Percentiles rank a stretch among this genome's conserved stretches.
Evolutionary conservation across 495 filamentous ascomycete species (phyloP).

Genomic region (Podospora bellae-mahoneyi): DNA sequence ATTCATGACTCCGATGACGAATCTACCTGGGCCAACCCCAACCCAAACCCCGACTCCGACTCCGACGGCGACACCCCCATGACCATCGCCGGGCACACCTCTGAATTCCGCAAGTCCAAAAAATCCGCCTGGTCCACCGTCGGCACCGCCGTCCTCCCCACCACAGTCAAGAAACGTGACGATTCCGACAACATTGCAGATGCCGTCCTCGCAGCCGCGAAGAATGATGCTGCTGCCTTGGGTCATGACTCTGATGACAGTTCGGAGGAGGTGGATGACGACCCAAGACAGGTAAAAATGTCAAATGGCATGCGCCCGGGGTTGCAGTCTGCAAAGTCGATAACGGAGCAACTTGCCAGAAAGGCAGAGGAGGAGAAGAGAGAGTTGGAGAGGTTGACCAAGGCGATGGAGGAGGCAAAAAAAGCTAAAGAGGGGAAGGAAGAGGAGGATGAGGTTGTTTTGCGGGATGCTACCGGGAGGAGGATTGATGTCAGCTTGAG

Average conservation of each 20-base stretch:
- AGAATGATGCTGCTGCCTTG: slow-evolving; percentile 56
- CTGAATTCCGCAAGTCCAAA: slow-evolving; percentile 75
- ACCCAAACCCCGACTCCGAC: slow-evolving; percentile 41
- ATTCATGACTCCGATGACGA: slow-evolving; percentile 86
- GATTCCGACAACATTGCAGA: slow-evolving; percentile 66
- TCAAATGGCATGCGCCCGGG: slow-evolving; percentile 81
- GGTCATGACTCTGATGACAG: slow-evolving; percentile 43
- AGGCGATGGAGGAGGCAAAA: no score
- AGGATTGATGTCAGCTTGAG: slow-evolving; percentile 89
- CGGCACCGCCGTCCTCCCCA: slow-evolving; percentile 43
- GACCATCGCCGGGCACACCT: slow-evolving; percentile 51
- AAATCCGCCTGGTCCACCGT: slow-evolving; percentile 75
- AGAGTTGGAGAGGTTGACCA: slow-evolving; percentile 18
- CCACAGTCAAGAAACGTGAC: slow-evolving; percentile 17
- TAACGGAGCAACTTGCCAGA: slow-evolving; percentile 66
- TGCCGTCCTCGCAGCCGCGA: slow-evolving; percentile 74
- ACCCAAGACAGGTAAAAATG: slow-evolving; percentile 53
- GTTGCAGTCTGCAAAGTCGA: slow-evolving; percentile 74
- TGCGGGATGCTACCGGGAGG: slow-evolving; percentile 87
- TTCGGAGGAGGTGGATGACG: background rate
- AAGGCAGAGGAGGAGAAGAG: slow-evolving; percentile 50
- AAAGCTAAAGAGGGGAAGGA: background rate
- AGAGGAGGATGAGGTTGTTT: slow-evolving; percentile 72
- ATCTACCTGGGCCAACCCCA: slow-evolving; percentile 55
- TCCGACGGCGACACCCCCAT: slow-evolving; percentile 42